These are phyloP conservation scores for Baudoinia panamericana DNA, from an alignment of 495 filamentous ascomycete species.

Conservation along the genomic window DNA sequence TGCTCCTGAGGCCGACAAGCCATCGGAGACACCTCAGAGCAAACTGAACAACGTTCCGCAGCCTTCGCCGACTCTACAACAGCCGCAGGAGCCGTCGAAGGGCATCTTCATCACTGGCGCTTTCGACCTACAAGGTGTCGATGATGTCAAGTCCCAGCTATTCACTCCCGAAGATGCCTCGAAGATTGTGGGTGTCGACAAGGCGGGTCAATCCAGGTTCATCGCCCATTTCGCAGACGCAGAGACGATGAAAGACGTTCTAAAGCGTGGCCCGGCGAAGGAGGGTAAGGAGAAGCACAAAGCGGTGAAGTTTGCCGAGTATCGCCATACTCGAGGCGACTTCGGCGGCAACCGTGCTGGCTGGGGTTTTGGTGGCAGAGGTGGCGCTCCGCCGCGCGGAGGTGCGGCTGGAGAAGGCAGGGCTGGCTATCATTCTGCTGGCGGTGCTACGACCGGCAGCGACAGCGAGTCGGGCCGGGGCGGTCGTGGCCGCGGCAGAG, in stretches of 20 bases:
- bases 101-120: conserved; percentile 74
- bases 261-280: conserved; percentile 55
- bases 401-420: conserved; percentile 46
- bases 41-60: conserved; percentile 11
- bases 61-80: conserved; percentile 13
- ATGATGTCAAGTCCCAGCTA: conserved; percentile 56
- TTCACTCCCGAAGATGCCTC: conserved; percentile 68
- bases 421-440: conserved; percentile 26
- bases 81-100: conserved; percentile 42
- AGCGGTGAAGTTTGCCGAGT: conserved; percentile 57
- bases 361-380: conserved; percentile 66
- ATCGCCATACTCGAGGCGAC: conserved; percentile 30
- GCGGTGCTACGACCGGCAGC: conserved; percentile 47
- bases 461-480: conserved; percentile 63
- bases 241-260: conserved; percentile 65
- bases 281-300: conserved; percentile 57
- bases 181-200: conserved; percentile 69
- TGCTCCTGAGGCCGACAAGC: conserved; percentile 20
- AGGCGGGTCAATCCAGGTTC: conserved; percentile 47
- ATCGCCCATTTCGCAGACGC: conserved; percentile 64
- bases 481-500: conserved; percentile 51
- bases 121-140: conserved; percentile 42
- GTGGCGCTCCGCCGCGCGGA: conserved; percentile 34
- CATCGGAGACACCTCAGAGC: conserved; percentile 17
- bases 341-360: conserved; percentile 24